Percentiles rank a stretch among this genome's conserved stretches.
These are phyloP conservation scores for Clarireedia sp. DNA, from an alignment of 2,329 filamentous ascomycete species.

Conservation along the genomic window DNA sequence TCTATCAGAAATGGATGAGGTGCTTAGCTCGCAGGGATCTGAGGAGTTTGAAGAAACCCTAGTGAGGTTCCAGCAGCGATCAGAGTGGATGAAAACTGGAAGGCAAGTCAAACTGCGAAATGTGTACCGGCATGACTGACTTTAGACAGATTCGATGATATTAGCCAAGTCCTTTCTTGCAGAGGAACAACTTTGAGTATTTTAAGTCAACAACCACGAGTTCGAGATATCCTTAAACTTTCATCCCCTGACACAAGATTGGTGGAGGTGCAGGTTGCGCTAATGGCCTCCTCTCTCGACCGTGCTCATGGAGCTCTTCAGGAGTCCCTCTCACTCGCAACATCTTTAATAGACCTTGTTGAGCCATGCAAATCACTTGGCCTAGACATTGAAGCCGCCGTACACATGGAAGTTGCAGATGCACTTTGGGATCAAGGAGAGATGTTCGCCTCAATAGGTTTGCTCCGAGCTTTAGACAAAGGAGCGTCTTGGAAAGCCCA, in stretches of 20 bases:
- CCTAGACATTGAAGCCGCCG: slow-evolving; percentile 66
- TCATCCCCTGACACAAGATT: slow-evolving; percentile 56
- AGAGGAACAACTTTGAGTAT: slow-evolving; percentile 77
- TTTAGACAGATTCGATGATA: slow-evolving; percentile 58
- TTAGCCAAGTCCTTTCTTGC: slow-evolving; percentile 73
- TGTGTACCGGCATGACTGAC: not conserved
- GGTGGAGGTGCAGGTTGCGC: slow-evolving; percentile 68
- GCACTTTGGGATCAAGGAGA: slow-evolving; percentile 94
- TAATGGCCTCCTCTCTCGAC: slow-evolving; percentile 67
- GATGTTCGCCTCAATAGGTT: slow-evolving; percentile 77
- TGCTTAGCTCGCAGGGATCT: slow-evolving; percentile 53
- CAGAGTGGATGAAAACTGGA: slow-evolving; percentile 75
- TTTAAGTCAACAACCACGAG: slow-evolving; percentile 59
- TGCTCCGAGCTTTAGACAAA: slow-evolving; percentile 68
- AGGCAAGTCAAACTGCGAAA: slow-evolving; percentile 44
- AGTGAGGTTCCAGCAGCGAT: slow-evolving; percentile 54
- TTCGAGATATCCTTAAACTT: slow-evolving; percentile 54
- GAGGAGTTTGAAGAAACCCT: slow-evolving; percentile 56
- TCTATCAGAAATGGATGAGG: slow-evolving; percentile 73
- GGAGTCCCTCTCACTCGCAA: slow-evolving; percentile 79
- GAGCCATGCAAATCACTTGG: slow-evolving; percentile 60
- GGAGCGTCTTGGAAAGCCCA: slow-evolving; percentile 57
- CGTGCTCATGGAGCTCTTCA: slow-evolving; percentile 75
- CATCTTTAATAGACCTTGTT: slow-evolving; percentile 73
- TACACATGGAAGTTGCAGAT: slow-evolving; percentile 76